Percentiles rank a stretch among this genome's conserved stretches.
Evolutionary conservation across 768 basidiomycete genomes (phyloP).

Genomic region (Auricularia auricula-judae): DNA sequence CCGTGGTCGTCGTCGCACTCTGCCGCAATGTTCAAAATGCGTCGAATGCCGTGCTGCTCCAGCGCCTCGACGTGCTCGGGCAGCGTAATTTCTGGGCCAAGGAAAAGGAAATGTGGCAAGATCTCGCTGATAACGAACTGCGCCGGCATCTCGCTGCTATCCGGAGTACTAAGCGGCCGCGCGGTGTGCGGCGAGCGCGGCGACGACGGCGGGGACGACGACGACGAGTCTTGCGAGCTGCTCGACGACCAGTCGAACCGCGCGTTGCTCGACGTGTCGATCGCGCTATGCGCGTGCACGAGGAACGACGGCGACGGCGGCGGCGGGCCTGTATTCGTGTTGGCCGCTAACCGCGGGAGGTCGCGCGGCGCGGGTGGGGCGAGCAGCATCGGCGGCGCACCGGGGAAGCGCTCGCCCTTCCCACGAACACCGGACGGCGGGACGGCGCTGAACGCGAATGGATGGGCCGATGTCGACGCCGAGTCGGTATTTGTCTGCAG

Average conservation of each 20-base stretch:
- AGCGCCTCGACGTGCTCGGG: conserved; percentile 69
- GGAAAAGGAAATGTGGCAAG: conserved; percentile 79
- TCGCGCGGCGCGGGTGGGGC: neutral
- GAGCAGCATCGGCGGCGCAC: neutral
- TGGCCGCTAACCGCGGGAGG: neutral
- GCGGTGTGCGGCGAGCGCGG: neutral
- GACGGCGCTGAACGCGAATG: neutral
- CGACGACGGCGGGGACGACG: neutral
- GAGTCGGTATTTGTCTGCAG: conserved; percentile 26
- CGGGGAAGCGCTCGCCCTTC: neutral
- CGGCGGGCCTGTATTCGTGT: no score
- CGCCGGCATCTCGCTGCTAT: conserved; percentile 1
- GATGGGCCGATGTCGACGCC: conserved; percentile 26
- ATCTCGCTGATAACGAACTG: conserved; percentile 81
- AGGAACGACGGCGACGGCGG: no score
- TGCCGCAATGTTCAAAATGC: conserved; percentile 83
- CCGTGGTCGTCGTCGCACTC: conserved; percentile 86
- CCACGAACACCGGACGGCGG: neutral
- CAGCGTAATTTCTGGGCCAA: conserved; percentile 77
- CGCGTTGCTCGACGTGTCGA: neutral
- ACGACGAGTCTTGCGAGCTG: neutral
- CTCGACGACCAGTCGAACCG: conserved; percentile 1
- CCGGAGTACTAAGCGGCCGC: neutral
- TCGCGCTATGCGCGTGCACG: no score
- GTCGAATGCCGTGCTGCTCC: conserved; percentile 62